Evolutionary conservation across 2,329 filamentous ascomycete species (phyloP), one percentile per base, ranked within the genome.

Genomic region (Hypoxylon sp.): DNA sequence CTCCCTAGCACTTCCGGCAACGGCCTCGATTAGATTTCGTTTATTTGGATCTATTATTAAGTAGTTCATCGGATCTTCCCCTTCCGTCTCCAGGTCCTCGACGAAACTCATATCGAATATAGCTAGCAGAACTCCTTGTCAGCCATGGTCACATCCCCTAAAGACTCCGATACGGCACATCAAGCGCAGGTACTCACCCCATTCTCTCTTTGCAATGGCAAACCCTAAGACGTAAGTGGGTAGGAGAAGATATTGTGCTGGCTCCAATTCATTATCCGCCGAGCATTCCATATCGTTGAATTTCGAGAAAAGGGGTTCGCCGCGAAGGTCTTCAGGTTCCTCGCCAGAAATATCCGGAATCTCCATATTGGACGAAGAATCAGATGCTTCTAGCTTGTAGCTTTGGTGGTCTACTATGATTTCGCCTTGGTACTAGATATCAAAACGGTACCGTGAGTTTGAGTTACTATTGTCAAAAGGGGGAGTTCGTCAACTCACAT

Each of bases 241-340:
- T 46, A 46, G 20, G 10, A 46, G 42, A 22, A 46, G 42, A 46
- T 46, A 46, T 22, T 46, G 42, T 8, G 42, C 42, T 8, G 42
- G 42, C 42, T 46, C 42, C 20, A 46, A n/a, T 46, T 46, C 42
- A 14, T 20, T 46, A 20, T 46, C 42, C 10, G 42, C 6, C n/a
- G 42, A 46, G 42, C 42, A 46, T 46, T 46, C 20, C 42, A 46
- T 46, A n/a, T 46, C 42, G 20, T 46, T 46, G 10, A 46, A 46
- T 22, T 46, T 46, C 6, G 42, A 46, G n/a, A 46, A 46, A 6
- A 46, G 42, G 10, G 42, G 42, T 22, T 46, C 42, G n/a, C 42
- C 42, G 20, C 42, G n/a, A 17, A 46, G 42, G 42, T 46, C 42
- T 46, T 46, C 42, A 8, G 42, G 42, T 10, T 46, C 33, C 14